Base-by-base conservation (phyloP, 2,329 filamentous ascomycete species). In the Botrytis fragariae region DNA sequence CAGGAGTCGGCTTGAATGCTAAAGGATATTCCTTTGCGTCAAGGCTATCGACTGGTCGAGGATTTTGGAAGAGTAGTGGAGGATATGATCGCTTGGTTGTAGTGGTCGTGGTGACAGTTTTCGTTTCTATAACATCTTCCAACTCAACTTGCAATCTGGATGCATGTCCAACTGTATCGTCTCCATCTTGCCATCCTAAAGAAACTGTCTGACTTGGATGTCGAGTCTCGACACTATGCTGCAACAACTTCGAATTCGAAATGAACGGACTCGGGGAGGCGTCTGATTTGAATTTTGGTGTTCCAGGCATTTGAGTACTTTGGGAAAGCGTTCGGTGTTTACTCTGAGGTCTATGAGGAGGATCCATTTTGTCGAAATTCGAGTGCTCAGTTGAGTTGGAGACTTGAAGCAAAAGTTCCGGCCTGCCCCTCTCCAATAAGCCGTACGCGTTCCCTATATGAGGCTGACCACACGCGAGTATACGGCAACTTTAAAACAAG, bases 21-120 rank as follows among this genome's bases (percentile, higher is more conserved):
- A 99, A 86, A 57, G 96, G 96, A 81, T 97, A 99, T 78, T 96
- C 90, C 81, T 97, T 97, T 22, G 92, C 87, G 82, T 98, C 94
- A 73, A 97, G 89, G 71, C 91, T 87, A 74, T 88, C 85, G 48
- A 94, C 87, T 32, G 76, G 69, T 68, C 77, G 88, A 37, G 93
- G 92, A 76, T 51, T 62, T 37, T 90, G 90, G 77, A 97, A 89
- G 72, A 93, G 86, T 73, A 98, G 86, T n/a, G 94, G 94, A 64
- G 95, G 95, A 77, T 96, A 97, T 83, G 83, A 93, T 87, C 82
- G 91, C 76, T 94, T 93, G 1, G 95, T 97, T 0, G 94, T 97
- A 0, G 94, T 98, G 0, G 95, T 98, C 0, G 95, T 98, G 1
- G 95, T 97, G 75, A 97, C 90, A 18, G 88, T 91, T 81, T 89